Evolutionary conservation across 805 yeast genomes (phyloP).

Genomic region (Metschnikowia chrysomelidarum): DNA sequence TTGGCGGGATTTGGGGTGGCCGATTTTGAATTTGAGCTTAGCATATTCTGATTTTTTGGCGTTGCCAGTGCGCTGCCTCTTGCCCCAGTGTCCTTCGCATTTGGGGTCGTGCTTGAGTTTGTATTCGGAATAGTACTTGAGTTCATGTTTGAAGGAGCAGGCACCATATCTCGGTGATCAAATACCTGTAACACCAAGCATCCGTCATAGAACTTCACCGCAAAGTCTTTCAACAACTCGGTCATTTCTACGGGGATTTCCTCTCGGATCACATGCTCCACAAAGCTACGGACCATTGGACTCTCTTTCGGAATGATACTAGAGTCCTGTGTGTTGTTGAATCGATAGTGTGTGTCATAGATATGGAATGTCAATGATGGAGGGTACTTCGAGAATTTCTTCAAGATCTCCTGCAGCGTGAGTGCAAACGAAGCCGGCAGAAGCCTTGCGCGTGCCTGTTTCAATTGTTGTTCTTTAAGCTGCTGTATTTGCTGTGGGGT

Average conservation of each 20-base stretch:
- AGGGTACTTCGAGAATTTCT: conserved; percentile 72
- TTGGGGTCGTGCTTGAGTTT: not conserved
- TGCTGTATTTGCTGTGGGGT: conserved; percentile 22
- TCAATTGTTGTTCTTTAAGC: conserved; percentile 22
- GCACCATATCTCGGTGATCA: conserved; percentile 67
- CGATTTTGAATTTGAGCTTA: too few species aligned
- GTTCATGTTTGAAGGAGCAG: too few species aligned
- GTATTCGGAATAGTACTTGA: not conserved
- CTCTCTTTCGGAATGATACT: conserved; percentile 72
- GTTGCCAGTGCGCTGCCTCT: too few species aligned
- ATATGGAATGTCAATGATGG: conserved; percentile 88
- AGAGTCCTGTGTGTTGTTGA: conserved; percentile 85
- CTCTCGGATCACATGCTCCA: conserved; percentile 75
- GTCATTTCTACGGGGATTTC: conserved; percentile 86
- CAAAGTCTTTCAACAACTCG: conserved; percentile 85
- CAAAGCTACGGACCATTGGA: conserved; percentile 73
- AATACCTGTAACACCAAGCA: conserved; percentile 81
- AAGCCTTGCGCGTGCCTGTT: conserved; percentile 22
- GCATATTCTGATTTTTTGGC: too few species aligned
- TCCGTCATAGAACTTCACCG: conserved; percentile 84
- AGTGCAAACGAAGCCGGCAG: conserved; percentile 59
- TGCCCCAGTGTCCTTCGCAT: not conserved
- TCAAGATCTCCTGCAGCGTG: conserved; percentile 67
- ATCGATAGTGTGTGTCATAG: conserved; percentile 86
- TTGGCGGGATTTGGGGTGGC: not conserved